Base-by-base conservation (phyloP, 1,284 basidiomycete genomes). In the Bjerkandera adusta region DNA sequence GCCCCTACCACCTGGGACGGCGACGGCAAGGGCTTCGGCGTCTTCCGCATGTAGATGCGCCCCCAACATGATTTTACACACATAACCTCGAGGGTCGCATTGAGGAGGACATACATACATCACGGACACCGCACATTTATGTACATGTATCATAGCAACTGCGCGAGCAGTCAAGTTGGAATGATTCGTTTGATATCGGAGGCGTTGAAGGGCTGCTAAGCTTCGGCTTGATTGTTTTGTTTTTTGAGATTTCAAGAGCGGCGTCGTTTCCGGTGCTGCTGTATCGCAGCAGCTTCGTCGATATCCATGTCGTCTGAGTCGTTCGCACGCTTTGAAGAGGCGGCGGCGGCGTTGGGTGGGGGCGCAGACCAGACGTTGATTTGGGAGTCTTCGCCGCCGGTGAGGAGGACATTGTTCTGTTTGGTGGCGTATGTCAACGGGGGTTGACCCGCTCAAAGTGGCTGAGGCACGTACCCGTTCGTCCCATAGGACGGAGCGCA, bases 21-120 rank as follows among this genome's bases (percentile, higher is more conserved):
- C 10, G 74, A 82, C 60, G 72, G 70, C 36, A 83, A 79, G 57
- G 88, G 88, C 35, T 94, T 89, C 69, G 92, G 92, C 11, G 89
- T 92, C 37, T 94, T 93, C 69, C 79, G 92, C 52, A 94, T 95
- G 92, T 95, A 75, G 72, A 29, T 8, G 21, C 5, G n/a, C 35
- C 8, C 35, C 7, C 13, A 13, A 13, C 21, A 30, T n/a, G n/a
- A 30, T n/a, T 30, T n/a, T 8, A 30, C 8, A n/a, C n/a, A n/a
- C 27, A 30, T 30, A 8, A 30, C 27, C 27, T 30, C 8, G 8
- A 34, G 26, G 12, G 18, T 26, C 24, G 18, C 8, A n/a, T 30
- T 38, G 12, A 22, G 20, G 11, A 38, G 13, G 18, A 20, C 20
- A 30, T 20, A 32, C 40, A 32, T 32, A 30, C 6, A 42, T 20